Conservation (phyloP, 768 basidiomycete genomes). For the Amanita pallidorosea region DNA sequence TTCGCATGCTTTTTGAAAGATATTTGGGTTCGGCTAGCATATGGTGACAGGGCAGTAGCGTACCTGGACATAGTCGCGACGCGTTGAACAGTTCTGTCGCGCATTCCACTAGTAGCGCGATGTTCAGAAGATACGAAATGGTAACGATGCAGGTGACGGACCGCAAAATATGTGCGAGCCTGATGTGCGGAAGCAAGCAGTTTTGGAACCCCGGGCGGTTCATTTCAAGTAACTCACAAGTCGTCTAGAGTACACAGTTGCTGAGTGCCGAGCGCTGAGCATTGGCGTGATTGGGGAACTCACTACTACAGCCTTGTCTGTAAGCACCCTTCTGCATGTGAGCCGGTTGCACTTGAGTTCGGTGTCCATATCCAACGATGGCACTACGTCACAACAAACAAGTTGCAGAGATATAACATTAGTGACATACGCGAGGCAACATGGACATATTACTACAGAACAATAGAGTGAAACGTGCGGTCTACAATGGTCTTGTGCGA, state of each 20-base stretch:
- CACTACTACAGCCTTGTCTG: constrained; percentile 81
- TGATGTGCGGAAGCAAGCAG: constrained; percentile 15
- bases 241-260: constrained; percentile 8
- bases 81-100: constrained; percentile 77
- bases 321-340: constrained; percentile 54
- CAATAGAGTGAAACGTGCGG: constrained; percentile 1
- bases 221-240: constrained; percentile 11
- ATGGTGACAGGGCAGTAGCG: background rate
- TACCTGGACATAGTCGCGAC: constrained; percentile 72
- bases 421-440: background rate
- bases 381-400: background rate
- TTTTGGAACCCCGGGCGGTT: background rate
- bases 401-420: background rate
- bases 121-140: background rate
- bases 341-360: constrained; percentile 75
- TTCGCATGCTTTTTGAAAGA: constrained; percentile 54
- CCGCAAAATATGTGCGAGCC: constrained; percentile 86
- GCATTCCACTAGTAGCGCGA: constrained; percentile 58
- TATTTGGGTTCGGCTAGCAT: background rate
- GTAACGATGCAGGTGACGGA: constrained; percentile 18
- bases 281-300: constrained; percentile 18
- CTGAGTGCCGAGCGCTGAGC: background rate
- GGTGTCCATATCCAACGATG: constrained; percentile 43
- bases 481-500: constrained; percentile 8
- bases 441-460: constrained; percentile 2